Evolutionary conservation across 768 basidiomycete genomes (phyloP).

Genomic region (Suillus weaverae): DNA sequence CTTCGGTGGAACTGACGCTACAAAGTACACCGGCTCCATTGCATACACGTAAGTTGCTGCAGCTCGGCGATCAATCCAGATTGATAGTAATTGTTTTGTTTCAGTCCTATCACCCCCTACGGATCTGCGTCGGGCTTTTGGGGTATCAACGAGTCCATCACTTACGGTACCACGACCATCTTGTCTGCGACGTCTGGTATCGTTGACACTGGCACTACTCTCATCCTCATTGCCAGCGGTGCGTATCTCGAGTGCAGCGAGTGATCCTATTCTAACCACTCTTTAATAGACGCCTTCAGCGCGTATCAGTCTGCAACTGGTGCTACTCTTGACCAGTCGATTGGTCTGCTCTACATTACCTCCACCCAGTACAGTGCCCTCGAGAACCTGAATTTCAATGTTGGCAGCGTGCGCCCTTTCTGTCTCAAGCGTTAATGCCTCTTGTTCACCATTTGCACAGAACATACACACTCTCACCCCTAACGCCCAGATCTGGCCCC

Average conservation of each 20-base stretch:
- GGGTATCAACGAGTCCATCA: constrained; percentile 60
- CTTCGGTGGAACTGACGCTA: constrained; percentile 41
- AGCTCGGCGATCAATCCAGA: background rate
- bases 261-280: background rate
- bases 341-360: constrained; percentile 17
- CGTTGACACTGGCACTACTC: constrained; percentile 62
- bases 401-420: constrained; percentile 3
- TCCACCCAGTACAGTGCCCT: constrained; percentile 7
- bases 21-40: constrained; percentile 37
- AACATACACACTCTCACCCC: constrained; percentile 39
- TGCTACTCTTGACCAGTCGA: constrained; percentile 12
- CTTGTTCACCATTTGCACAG: constrained; percentile 11
- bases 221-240: constrained; percentile 48
- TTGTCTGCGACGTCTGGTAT: constrained; percentile 51
- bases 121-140: constrained; percentile 44
- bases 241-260: constrained; percentile 9
- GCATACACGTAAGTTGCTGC: constrained; percentile 39
- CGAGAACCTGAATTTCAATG: constrained; percentile 10
- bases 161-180: constrained; percentile 49
- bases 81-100: background rate
- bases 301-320: constrained; percentile 20
- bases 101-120: constrained; percentile 43
- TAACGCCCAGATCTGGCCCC: constrained; percentile 46
- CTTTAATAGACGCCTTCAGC: constrained; percentile 25
- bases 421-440: too few relatives aligned